These are phyloP conservation scores for Hemerocallis citrina DNA, from an alignment of 106 monocot genomes.

Conservation along the genomic window DNA sequence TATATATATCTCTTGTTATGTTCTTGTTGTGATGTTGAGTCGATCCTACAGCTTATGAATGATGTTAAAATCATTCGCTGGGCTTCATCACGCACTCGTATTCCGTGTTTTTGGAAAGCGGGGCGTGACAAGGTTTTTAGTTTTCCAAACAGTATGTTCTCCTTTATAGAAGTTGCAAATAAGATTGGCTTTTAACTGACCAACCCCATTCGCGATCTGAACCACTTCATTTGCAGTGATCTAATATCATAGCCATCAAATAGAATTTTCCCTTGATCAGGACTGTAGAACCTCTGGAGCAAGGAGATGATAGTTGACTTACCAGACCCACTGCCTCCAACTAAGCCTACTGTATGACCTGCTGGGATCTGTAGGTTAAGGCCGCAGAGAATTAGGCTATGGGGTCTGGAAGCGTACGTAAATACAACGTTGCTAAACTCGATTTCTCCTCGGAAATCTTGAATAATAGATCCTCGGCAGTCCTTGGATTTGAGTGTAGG, in stretches of 20 bases:
- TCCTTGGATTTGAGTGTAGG: slow-evolving; percentile 6
- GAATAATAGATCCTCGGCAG: slow-evolving; percentile 1
- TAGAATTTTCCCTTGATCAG: slow-evolving; percentile 17
- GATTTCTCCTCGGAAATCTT: slow-evolving; percentile 13
- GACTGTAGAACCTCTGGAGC: slow-evolving; percentile 35
- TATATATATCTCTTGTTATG: no score
- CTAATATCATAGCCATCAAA: slow-evolving; percentile 25
- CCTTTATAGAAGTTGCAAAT: slow-evolving; percentile 38
- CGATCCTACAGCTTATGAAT: no score
- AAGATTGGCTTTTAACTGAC: slow-evolving; percentile 33
- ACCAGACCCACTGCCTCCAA: slow-evolving; percentile 38
- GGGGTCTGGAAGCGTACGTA: slow-evolving; percentile 33
- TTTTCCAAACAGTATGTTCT: slow-evolving; percentile 47
- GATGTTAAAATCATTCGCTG: no score
- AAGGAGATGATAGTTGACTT: slow-evolving; percentile 35
- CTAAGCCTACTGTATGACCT: slow-evolving; percentile 22
- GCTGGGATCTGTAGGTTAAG: slow-evolving; percentile 19
- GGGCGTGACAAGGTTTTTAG: no score
- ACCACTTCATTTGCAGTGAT: slow-evolving; percentile 21
- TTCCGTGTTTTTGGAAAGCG: no score
- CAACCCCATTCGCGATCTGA: slow-evolving; percentile 30
- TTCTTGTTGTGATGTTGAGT: no score
- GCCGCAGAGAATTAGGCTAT: slow-evolving; percentile 9
- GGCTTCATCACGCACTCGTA: no score
- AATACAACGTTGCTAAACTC: slow-evolving; percentile 25